phyloP scores from a whole-genome alignment of 352 stramenopile species.

The Phytopythium vexans region DNA sequence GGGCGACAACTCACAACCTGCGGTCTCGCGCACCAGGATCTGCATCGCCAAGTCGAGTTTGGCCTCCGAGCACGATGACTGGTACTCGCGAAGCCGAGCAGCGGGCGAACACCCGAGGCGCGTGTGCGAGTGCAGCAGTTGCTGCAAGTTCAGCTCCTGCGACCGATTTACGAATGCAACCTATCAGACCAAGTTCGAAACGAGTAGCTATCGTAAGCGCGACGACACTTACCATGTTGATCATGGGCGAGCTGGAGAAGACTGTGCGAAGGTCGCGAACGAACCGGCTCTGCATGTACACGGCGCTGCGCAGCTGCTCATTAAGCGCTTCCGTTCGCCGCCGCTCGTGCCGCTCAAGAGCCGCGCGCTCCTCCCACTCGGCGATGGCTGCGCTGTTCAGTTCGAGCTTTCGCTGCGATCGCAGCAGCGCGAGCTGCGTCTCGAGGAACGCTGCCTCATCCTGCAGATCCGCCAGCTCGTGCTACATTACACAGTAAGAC shows the following conservation, averaged over 20 bases:
- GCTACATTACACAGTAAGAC: constrained; percentile 7
- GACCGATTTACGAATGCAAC: not conserved
- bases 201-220: too few species aligned
- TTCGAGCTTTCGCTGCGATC: constrained; percentile 8
- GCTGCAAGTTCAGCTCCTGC: constrained; percentile 32
- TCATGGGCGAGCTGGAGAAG: constrained; percentile 17
- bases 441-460: constrained; percentile 17
- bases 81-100: constrained; percentile 28
- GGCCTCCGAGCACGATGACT: constrained; percentile 15
- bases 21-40: constrained; percentile 32
- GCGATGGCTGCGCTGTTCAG: constrained; percentile 3
- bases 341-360: constrained; percentile 15
- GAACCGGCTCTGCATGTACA: constrained; percentile 11
- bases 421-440: constrained; percentile 16
- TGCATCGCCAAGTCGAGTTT: constrained; percentile 41
- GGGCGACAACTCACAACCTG: constrained; percentile 16
- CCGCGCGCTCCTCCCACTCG: constrained; percentile 26
- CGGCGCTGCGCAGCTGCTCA: constrained; percentile 19
- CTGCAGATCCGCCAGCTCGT: constrained; percentile 14
- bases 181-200: not conserved
- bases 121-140: constrained; percentile 42
- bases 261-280: constrained; percentile 17
- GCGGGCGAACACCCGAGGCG: constrained; percentile 21
- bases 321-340: constrained; percentile 15
- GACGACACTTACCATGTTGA: constrained; percentile 5